These are phyloP conservation scores for Cercophora newfieldiana DNA, from an alignment of 495 filamentous ascomycete species.

Conservation along the genomic window DNA sequence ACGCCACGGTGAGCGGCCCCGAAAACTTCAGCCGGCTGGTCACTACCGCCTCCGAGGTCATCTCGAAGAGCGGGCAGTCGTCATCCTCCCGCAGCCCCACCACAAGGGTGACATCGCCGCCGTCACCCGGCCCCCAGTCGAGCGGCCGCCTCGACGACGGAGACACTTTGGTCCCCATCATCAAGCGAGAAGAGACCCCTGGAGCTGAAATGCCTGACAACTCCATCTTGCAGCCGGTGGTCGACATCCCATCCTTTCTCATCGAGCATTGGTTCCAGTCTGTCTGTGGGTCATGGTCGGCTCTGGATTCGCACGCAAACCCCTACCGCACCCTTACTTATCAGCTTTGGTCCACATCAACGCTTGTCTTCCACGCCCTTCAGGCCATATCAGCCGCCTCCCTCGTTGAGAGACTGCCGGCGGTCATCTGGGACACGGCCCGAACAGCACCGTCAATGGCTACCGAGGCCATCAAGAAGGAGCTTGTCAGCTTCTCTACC, in stretches of 20 bases:
- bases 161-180: too few species aligned
- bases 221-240: constrained; percentile 28
- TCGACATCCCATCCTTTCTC: constrained; percentile 35
- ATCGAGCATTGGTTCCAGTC: constrained; percentile 43
- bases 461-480: constrained; percentile 30
- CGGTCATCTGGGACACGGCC: constrained; percentile 36
- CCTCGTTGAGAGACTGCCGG: constrained; percentile 35
- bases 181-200: too few species aligned
- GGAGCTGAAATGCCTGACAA: constrained; percentile 1
- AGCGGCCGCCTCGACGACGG: too few species aligned
- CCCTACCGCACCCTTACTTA: constrained; percentile 34
- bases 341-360: constrained; percentile 28
- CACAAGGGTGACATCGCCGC: neutral
- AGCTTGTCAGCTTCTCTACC: constrained; percentile 27
- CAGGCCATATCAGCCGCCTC: constrained; percentile 37
- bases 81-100: too few species aligned
- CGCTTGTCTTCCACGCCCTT: constrained; percentile 30
- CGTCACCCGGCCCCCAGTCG: too few species aligned
- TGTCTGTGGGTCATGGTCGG: constrained; percentile 38
- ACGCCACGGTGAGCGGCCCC: constrained; percentile 23
- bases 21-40: constrained; percentile 36
- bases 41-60: constrained; percentile 34
- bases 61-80: constrained; percentile 18
- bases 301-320: constrained; percentile 32
- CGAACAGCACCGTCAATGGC: constrained; percentile 26